These are phyloP conservation scores for Martiniozyma abietophila DNA, from an alignment of 805 yeast genomes.

Conservation along the genomic window DNA sequence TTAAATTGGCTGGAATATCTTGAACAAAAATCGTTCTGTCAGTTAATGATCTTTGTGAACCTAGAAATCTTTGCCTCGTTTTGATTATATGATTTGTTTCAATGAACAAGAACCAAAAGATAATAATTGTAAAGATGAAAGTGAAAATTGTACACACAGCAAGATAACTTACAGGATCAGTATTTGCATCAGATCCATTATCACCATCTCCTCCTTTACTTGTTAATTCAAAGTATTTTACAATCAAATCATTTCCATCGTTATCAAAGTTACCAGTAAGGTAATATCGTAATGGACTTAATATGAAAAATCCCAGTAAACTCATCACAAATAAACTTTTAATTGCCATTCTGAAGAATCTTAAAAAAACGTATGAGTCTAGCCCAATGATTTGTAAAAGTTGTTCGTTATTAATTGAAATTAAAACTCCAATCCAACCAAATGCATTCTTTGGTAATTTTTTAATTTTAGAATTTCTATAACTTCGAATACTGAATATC, in stretches of 20 bases:
- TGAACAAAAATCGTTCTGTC: constrained; percentile 49
- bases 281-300: constrained; percentile 45
- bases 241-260: constrained; percentile 11
- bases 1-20: constrained; percentile 42
- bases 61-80: constrained; percentile 48
- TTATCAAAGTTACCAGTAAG: constrained; percentile 40
- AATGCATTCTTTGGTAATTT: constrained; percentile 38
- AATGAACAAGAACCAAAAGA: constrained; percentile 35
- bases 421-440: constrained; percentile 45
- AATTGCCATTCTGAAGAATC: constrained; percentile 51
- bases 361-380: constrained; percentile 48
- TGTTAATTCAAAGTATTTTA: neutral
- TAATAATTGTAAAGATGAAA: constrained; percentile 41
- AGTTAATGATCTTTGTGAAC: constrained; percentile 49
- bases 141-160: constrained; percentile 50
- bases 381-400: constrained; percentile 48
- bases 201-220: constrained; percentile 1
- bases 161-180: constrained; percentile 28
- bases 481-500: constrained; percentile 46
- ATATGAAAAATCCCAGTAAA: constrained; percentile 36
- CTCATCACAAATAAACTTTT: constrained; percentile 35
- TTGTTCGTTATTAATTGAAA: constrained; percentile 39
- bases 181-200: constrained; percentile 12
- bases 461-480: constrained; percentile 35
- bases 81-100: constrained; percentile 41